These are phyloP conservation scores for Friedmanniomyces simplex DNA, from an alignment of 495 filamentous ascomycete genomes.

Conservation along the genomic window DNA sequence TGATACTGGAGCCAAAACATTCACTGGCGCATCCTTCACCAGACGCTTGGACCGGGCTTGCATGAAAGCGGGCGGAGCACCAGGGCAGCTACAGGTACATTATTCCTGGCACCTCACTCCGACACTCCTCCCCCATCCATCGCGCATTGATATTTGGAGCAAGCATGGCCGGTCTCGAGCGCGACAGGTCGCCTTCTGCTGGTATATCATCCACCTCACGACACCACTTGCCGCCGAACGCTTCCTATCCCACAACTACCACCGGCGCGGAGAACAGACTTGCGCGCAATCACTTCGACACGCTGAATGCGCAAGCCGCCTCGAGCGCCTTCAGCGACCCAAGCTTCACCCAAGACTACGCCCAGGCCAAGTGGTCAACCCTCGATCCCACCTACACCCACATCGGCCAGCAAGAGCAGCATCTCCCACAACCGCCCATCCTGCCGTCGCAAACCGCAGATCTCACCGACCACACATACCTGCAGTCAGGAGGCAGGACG, in stretches of 20 bases:
- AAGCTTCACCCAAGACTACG: slow-evolving; percentile 10
- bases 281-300: slow-evolving; percentile 15
- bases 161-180: not conserved
- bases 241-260: slow-evolving; percentile 9
- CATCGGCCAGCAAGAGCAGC: slow-evolving; percentile 13
- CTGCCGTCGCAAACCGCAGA: slow-evolving; percentile 18
- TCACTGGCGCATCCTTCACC: no score
- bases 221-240: slow-evolving; percentile 22
- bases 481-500: slow-evolving; percentile 7
- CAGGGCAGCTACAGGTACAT: no score
- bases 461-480: slow-evolving; percentile 21
- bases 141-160: not conserved
- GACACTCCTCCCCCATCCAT: not conserved
- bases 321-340: slow-evolving; percentile 11
- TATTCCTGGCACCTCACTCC: no score
- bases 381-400: slow-evolving; percentile 7
- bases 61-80: no score
- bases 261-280: not conserved
- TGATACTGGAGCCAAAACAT: no score
- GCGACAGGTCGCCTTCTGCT: slow-evolving; percentile 5
- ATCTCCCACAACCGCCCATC: slow-evolving; percentile 18
- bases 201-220: slow-evolving; percentile 31
- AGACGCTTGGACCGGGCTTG: no score
- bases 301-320: slow-evolving; percentile 7
- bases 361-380: slow-evolving; percentile 5